These are phyloP conservation scores for Anthoceros angustus DNA, from an alignment of 225 moss, liverwort and hornwort genomes.

Conservation along the genomic window DNA sequence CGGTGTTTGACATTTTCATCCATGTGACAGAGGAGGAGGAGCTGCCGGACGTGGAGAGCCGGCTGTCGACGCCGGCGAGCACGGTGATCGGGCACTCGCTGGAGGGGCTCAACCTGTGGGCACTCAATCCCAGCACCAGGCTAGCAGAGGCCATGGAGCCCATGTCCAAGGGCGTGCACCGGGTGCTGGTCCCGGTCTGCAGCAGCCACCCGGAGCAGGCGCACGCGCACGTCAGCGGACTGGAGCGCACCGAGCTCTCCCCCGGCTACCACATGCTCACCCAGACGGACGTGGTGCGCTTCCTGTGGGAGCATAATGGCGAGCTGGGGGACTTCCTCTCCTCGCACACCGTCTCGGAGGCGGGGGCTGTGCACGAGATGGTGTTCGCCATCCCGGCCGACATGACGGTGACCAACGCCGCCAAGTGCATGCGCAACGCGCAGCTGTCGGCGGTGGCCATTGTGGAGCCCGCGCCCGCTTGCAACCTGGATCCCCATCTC, in stretches of 20 bases:
- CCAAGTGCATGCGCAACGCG: conserved; percentile 56
- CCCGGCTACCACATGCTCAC: conserved; percentile 84
- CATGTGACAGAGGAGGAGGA: conserved; percentile 44
- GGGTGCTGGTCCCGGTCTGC: conserved; percentile 49
- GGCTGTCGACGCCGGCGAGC: conserved; percentile 34
- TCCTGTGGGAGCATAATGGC: conserved; percentile 43
- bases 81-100: conserved; percentile 69
- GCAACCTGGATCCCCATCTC: conserved; percentile 33
- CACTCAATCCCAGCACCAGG: conserved; percentile 68
- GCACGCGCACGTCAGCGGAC: conserved; percentile 22
- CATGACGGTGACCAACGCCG: conserved; percentile 65
- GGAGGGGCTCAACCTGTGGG: conserved; percentile 87
- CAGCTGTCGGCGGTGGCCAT: conserved; percentile 77
- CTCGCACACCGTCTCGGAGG: conserved; percentile 27
- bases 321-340: conserved; percentile 30
- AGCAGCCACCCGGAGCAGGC: conserved; percentile 16
- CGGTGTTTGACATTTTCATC: conserved; percentile 76
- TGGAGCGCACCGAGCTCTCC: conserved; percentile 48
- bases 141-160: conserved; percentile 69
- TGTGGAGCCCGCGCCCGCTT: conserved; percentile 34
- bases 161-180: conserved; percentile 80
- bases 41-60: conserved; percentile 23
- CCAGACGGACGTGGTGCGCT: conserved; percentile 73
- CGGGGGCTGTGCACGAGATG: conserved; percentile 52
- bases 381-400: conserved; percentile 74